Evolutionary conservation across 1,139 yeast species (phyloP).

Genomic region (Suhomyces coccinellae): DNA sequence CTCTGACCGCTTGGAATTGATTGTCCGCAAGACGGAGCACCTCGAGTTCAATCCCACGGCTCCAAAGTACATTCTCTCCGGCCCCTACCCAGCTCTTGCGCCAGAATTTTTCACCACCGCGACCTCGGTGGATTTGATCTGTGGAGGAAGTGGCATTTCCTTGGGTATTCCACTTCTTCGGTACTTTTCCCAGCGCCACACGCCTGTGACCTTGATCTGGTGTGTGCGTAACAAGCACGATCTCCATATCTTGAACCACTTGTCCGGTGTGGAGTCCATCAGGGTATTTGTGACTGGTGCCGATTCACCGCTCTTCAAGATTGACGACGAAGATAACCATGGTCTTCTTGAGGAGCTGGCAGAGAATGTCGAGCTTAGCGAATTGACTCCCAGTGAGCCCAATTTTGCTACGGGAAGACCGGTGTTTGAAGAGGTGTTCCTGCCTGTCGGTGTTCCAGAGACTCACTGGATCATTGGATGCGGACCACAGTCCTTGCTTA

Average conservation of each 20-base stretch:
- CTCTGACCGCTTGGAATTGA: conserved; percentile 24
- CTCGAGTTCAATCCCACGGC: conserved; percentile 16
- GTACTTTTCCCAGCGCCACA: conserved; percentile 26
- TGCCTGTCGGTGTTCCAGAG: conserved; percentile 24
- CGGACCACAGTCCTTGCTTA: conserved; percentile 60
- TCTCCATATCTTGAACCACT: conserved; percentile 36
- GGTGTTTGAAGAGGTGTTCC: conserved; percentile 30
- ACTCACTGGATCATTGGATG: conserved; percentile 66
- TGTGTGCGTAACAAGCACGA: conserved; percentile 48
- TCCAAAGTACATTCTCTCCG: conserved; percentile 23
- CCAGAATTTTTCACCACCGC: conserved; percentile 39
- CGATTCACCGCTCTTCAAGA: conserved; percentile 2
- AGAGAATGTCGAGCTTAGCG: conserved; percentile 24
- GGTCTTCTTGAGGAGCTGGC: conserved; percentile 20
- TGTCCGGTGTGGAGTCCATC: conserved; percentile 25
- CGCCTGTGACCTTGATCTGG: conserved; percentile 46
- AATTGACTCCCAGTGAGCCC: neutral
- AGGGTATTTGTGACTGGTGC: conserved; percentile 27
- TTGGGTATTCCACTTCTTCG: conserved; percentile 63
- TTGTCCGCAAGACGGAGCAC: conserved; percentile 18
- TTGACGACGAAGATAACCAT: conserved; percentile 21
- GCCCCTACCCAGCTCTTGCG: conserved; percentile 33
- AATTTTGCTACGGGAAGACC: conserved; percentile 40
- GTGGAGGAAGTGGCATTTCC: conserved; percentile 89
- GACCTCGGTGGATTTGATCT: conserved; percentile 56